A percentile compares a stretch with the other conserved stretches of the same genome.
These are phyloP conservation scores for Polyplosphaeria fusca DNA, from an alignment of 495 filamentous ascomycete species.

Conservation along the genomic window DNA sequence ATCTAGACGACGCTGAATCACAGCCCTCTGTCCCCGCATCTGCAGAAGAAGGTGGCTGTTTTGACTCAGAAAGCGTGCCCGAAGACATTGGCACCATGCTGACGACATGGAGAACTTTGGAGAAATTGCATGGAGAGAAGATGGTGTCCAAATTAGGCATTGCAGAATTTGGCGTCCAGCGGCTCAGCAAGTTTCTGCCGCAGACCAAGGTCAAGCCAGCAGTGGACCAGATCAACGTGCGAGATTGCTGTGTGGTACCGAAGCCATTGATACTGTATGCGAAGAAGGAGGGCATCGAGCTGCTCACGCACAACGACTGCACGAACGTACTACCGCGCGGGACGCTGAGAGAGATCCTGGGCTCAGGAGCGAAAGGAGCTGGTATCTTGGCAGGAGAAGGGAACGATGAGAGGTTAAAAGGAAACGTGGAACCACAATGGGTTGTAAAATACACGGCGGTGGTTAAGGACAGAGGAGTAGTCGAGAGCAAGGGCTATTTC, in stretches of 20 bases:
- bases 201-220: constrained; percentile 68
- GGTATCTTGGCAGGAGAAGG: constrained; percentile 44
- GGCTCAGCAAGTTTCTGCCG: constrained; percentile 64
- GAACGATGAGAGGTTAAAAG: constrained; percentile 56
- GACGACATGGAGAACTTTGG: constrained; percentile 67
- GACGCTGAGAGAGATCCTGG: constrained; percentile 77
- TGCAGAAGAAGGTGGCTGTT: constrained; percentile 1
- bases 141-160: constrained; percentile 73
- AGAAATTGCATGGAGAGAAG: constrained; percentile 68
- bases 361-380: constrained; percentile 45
- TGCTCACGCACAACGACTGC: constrained; percentile 93
- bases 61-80: constrained; percentile 38
- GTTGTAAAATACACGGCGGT: constrained; percentile 98
- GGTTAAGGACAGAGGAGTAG: constrained; percentile 91
- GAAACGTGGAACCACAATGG: constrained; percentile 83
- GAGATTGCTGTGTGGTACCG: constrained; percentile 94
- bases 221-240: constrained; percentile 95
- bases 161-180: constrained; percentile 84
- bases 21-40: constrained; percentile 42
- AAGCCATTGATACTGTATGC: constrained; percentile 82
- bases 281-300: constrained; percentile 77
- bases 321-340: constrained; percentile 84
- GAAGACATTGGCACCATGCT: constrained; percentile 65
- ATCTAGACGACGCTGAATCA: constrained; percentile 50
- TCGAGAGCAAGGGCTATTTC: constrained; percentile 98